A percentile compares a stretch with the other conserved stretches of the same genome.
These are phyloP conservation scores for Exophiala sp. DNA, from an alignment of 2,329 filamentous ascomycete species.

Conservation along the genomic window DNA sequence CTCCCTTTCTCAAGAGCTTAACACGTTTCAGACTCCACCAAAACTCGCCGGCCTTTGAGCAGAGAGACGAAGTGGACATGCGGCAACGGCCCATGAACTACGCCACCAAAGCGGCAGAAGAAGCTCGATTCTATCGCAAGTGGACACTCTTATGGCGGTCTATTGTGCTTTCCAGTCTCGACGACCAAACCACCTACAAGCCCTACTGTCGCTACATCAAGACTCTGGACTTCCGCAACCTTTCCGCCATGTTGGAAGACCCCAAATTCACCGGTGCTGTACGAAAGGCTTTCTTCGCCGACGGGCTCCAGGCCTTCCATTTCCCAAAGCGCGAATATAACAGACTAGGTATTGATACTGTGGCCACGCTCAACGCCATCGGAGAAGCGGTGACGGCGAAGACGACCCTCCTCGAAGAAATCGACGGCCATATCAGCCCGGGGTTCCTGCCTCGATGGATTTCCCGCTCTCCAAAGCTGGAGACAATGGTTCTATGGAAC, in stretches of 20 bases:
- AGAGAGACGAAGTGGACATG: constrained; percentile 26
- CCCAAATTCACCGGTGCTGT: constrained; percentile 55
- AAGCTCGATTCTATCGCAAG: constrained; percentile 47
- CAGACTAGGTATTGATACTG: constrained; percentile 20
- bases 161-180: constrained; percentile 60
- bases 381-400: constrained; percentile 41
- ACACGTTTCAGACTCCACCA: constrained; percentile 19
- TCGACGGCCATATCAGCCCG: constrained; percentile 45
- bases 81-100: constrained; percentile 18
- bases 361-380: constrained; percentile 37
- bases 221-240: constrained; percentile 56
- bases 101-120: constrained; percentile 33
- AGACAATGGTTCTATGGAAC: constrained; percentile 55
- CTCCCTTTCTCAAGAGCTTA: not conserved
- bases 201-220: constrained; percentile 66
- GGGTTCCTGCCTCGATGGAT: constrained; percentile 49
- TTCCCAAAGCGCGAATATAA: constrained; percentile 22
- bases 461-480: constrained; percentile 52
- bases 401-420: constrained; percentile 52
- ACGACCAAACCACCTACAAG: constrained; percentile 49
- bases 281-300: constrained; percentile 50
- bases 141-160: constrained; percentile 64
- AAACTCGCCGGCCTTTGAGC: constrained; percentile 25
- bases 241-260: constrained; percentile 55
- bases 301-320: constrained; percentile 34